Percentiles rank a stretch among this genome's conserved stretches.
Evolutionary conservation across 1,284 basidiomycete species (phyloP).

Genomic region (Trametes pubescens): DNA sequence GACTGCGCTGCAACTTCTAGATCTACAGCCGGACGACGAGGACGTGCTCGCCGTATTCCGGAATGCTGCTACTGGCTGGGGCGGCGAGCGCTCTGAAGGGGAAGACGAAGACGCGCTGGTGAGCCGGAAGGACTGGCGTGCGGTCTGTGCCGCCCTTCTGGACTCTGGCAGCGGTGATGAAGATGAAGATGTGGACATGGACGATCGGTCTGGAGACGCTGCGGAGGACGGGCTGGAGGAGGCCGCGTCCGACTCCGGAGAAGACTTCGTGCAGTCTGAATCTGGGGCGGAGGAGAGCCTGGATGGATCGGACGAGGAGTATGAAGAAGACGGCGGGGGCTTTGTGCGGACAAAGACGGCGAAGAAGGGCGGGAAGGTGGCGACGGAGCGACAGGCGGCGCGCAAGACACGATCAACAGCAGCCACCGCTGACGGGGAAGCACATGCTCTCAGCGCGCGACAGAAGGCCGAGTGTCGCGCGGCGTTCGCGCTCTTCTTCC

Average conservation of each 20-base stretch:
- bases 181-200: slow-evolving; percentile 36
- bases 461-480: slow-evolving; percentile 63
- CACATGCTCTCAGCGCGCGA: slow-evolving; percentile 51
- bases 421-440: slow-evolving; percentile 20
- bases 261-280: slow-evolving; percentile 39
- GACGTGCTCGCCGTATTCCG: slow-evolving; percentile 73
- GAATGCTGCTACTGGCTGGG: slow-evolving; percentile 77
- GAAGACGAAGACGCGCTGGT: slow-evolving; percentile 42
- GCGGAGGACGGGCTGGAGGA: slow-evolving; percentile 40
- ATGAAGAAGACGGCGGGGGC: slow-evolving; percentile 40
- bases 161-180: slow-evolving; percentile 40
- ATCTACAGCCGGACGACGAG: slow-evolving; percentile 70
- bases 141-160: slow-evolving; percentile 75
- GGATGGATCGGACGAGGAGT: slow-evolving; percentile 42
- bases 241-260: slow-evolving; percentile 32
- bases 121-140: slow-evolving; percentile 72
- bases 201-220: slow-evolving; percentile 33
- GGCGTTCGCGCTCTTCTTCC: slow-evolving; percentile 77
- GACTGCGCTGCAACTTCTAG: slow-evolving; percentile 66
- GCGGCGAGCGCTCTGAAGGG: slow-evolving; percentile 6
- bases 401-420: slow-evolving; percentile 14
- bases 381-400: slow-evolving; percentile 30
- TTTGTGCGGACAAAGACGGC: slow-evolving; percentile 6
- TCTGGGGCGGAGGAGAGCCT: slow-evolving; percentile 30
- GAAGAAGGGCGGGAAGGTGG: slow-evolving; percentile 30